Conservation (phyloP, 176 grass and related monocot genomes). For the Triticum timopheevii region DNA sequence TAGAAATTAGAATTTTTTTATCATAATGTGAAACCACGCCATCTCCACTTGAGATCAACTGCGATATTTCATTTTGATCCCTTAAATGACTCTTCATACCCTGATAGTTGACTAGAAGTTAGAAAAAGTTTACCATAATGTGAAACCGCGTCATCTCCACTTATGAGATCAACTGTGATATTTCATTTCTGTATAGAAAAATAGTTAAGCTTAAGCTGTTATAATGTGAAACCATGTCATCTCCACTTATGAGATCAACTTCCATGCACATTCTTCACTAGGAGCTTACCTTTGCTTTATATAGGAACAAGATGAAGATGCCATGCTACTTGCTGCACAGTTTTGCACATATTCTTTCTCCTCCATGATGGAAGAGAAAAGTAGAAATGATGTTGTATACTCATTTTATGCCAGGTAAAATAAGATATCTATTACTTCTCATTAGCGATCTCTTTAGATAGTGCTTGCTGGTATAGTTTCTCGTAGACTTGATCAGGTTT, state of each 20-base stretch:
- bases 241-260: neutral
- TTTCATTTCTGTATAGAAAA: neutral
- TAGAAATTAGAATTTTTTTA: neutral
- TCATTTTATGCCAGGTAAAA: constrained; percentile 92
- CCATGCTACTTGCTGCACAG: constrained; percentile 85
- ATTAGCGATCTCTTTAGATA: neutral
- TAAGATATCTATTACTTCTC: neutral
- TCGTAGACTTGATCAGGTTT: neutral
- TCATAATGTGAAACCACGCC: neutral
- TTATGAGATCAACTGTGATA: neutral
- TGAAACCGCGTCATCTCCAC: neutral
- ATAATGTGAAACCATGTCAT: neutral
- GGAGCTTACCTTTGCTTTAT: constrained; percentile 21
- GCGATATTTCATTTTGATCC: neutral
- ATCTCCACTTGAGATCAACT: neutral
- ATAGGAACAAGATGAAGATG: constrained; percentile 95
- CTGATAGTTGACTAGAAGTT: neutral
- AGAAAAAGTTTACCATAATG: neutral
- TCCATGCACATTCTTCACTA: constrained; percentile 23
- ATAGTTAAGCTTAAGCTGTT: constrained; percentile 16
- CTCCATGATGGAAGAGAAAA: constrained; percentile 53
- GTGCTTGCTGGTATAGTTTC: neutral
- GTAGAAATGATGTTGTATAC: constrained; percentile 57
- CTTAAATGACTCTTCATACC: neutral
- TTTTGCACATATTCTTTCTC: constrained; percentile 95